A percentile compares a stretch with the other conserved stretches of the same genome.
phyloP scores from a whole-genome alignment of 1,284 basidiomycete genomes.

The Apiotrichum akiyoshidainum region DNA sequence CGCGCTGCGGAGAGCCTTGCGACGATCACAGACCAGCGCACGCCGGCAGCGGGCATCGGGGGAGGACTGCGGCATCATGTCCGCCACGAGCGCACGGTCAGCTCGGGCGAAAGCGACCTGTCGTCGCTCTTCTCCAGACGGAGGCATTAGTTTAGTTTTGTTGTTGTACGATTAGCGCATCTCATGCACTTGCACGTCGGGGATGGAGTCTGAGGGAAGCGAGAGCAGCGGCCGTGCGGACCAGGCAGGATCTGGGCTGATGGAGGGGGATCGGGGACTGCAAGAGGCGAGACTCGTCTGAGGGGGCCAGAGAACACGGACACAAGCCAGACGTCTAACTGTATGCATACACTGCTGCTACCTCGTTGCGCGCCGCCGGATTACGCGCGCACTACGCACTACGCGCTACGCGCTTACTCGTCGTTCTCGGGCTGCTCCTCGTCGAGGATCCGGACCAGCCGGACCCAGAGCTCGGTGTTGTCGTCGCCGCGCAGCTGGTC shows the following conservation, averaged over 20 bases:
- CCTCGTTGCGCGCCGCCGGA: too few species aligned
- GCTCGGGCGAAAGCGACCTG: conserved; percentile 22
- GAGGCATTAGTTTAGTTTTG: background rate
- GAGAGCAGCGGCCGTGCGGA: too few species aligned
- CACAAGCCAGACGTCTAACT: background rate
- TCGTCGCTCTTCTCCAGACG: conserved; percentile 3
- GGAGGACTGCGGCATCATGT: conserved; percentile 1
- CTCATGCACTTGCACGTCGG: too few species aligned
- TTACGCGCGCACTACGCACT: background rate
- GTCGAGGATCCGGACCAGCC: conserved; percentile 84
- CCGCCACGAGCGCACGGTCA: conserved; percentile 7
- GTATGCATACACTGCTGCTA: conserved; percentile 2
- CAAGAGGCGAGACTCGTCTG: too few species aligned
- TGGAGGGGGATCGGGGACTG: too few species aligned
- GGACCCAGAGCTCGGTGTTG: conserved; percentile 87
- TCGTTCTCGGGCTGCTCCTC: conserved; percentile 66
- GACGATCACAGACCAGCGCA: conserved; percentile 19
- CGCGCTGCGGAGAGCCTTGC: conserved; percentile 26
- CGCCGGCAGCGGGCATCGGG: conserved; percentile 8
- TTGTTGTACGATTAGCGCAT: too few species aligned
- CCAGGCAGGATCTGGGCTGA: too few species aligned
- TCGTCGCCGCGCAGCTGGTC: conserved; percentile 92
- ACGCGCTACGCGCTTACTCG: conserved; percentile 34
- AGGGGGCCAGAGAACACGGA: too few species aligned
- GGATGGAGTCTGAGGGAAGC: too few species aligned